Evolutionary conservation across 108 stramenopile species (phyloP).

Genomic region (Nannochloropsis granulata): DNA sequence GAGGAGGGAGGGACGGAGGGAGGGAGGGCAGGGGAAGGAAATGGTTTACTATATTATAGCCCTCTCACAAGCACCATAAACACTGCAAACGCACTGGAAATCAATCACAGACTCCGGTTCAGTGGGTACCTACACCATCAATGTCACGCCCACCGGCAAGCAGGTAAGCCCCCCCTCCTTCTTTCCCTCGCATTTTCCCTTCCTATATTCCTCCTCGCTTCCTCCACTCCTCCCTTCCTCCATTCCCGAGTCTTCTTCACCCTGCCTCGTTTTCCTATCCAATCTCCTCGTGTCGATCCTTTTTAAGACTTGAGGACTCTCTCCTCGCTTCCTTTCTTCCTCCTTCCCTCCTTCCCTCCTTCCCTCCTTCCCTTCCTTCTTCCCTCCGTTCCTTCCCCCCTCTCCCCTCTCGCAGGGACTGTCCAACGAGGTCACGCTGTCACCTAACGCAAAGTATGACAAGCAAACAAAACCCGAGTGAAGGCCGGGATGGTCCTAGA

Average conservation of each 20-base stretch:
- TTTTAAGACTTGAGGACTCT: background rate
- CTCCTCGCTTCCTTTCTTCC: background rate
- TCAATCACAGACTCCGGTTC: no score
- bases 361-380: background rate
- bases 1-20: no score
- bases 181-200: no score
- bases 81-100: no score
- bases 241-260: background rate
- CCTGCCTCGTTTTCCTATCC: background rate
- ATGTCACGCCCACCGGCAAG: background rate
- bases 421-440: background rate
- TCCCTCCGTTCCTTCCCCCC: background rate
- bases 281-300: constrained; percentile 6
- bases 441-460: background rate
- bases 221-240: background rate
- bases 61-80: no score
- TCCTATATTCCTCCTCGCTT: no score
- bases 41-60: no score
- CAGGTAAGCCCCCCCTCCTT: background rate
- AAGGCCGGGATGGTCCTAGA: background rate
- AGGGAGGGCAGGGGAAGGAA: no score
- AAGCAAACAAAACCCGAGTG: background rate
- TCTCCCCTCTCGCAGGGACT: background rate
- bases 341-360: background rate
- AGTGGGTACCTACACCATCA: background rate